Evolutionary conservation across 2,329 filamentous ascomycete species (phyloP).

Genomic region (Aspergillus ibericus): DNA sequence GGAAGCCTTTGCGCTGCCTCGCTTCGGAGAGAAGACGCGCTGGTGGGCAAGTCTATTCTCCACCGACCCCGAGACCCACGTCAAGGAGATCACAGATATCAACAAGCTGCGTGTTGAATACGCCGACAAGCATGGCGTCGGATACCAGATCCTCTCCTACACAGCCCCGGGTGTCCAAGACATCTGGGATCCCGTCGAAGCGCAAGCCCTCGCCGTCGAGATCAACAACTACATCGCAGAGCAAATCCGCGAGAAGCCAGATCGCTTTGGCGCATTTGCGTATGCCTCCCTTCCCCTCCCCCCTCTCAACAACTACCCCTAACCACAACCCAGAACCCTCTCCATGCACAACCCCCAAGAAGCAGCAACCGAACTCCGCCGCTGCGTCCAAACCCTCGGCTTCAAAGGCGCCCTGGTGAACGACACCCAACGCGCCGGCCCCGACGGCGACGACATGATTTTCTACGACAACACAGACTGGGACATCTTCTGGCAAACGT

Average conservation of each 20-base stretch:
- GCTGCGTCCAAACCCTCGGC: slow-evolving; percentile 57
- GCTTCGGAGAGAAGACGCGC: slow-evolving; percentile 57
- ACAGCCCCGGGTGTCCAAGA: slow-evolving; percentile 52
- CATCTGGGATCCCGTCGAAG: slow-evolving; percentile 47
- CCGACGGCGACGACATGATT: slow-evolving; percentile 60
- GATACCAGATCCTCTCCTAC: slow-evolving; percentile 50
- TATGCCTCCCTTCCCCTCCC: slow-evolving; percentile 12
- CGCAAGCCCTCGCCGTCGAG: slow-evolving; percentile 45
- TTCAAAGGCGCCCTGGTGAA: slow-evolving; percentile 65
- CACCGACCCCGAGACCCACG: slow-evolving; percentile 59
- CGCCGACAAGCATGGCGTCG: slow-evolving; percentile 48
- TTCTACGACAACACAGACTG: slow-evolving; percentile 65
- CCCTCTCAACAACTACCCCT: neutral
- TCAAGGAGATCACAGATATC: slow-evolving; percentile 56
- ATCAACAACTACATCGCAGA: slow-evolving; percentile 51
- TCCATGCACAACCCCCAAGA: slow-evolving; percentile 45
- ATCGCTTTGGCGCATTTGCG: slow-evolving; percentile 49
- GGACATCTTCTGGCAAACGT: slow-evolving; percentile 59
- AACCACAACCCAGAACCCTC: slow-evolving; percentile 26
- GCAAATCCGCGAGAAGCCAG: slow-evolving; percentile 43
- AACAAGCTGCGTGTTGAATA: slow-evolving; percentile 45
- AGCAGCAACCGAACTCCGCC: slow-evolving; percentile 41
- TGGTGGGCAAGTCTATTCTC: slow-evolving; percentile 65
- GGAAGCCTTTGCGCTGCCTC: slow-evolving; percentile 62
- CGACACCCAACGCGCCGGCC: slow-evolving; percentile 60